Evolutionary conservation across 345 rosid species (phyloP).

Genomic region (Psidium guajava): DNA sequence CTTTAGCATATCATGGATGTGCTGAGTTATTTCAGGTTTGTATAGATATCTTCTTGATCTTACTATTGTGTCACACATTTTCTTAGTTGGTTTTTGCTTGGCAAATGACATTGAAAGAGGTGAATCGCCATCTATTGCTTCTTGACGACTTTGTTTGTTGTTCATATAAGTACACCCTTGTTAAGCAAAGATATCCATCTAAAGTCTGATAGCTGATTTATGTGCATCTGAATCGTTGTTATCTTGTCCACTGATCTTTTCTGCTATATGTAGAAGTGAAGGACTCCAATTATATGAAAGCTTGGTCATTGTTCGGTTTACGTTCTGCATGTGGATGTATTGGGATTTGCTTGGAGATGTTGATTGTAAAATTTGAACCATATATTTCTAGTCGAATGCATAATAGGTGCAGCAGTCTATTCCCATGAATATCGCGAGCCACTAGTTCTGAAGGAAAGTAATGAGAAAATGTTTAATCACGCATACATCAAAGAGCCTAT

Average conservation of each 20-base stretch:
- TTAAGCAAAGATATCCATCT: neutral
- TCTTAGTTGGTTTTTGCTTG: neutral
- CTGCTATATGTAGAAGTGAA: neutral
- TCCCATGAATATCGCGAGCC: neutral
- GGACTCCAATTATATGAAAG: neutral
- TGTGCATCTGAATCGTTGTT: neutral
- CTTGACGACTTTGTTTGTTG: neutral
- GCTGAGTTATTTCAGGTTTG: conserved; percentile 94
- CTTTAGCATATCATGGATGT: conserved; percentile 95
- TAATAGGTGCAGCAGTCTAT: neutral
- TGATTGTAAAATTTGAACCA: neutral
- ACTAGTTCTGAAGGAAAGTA: neutral
- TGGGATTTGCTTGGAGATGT: neutral
- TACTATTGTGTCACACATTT: neutral
- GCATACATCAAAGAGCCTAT: neutral
- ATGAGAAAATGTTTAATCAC: neutral
- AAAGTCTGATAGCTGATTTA: neutral
- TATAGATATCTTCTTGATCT: neutral
- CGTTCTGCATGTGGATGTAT: neutral
- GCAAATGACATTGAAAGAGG: neutral
- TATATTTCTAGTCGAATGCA: neutral
- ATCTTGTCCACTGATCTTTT: neutral
- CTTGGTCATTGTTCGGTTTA: neutral
- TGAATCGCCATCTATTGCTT: neutral
- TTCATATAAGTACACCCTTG: neutral